phyloP scores from a whole-genome alignment of 2,329 filamentous ascomycete species.

The Arthroderma sp. region DNA sequence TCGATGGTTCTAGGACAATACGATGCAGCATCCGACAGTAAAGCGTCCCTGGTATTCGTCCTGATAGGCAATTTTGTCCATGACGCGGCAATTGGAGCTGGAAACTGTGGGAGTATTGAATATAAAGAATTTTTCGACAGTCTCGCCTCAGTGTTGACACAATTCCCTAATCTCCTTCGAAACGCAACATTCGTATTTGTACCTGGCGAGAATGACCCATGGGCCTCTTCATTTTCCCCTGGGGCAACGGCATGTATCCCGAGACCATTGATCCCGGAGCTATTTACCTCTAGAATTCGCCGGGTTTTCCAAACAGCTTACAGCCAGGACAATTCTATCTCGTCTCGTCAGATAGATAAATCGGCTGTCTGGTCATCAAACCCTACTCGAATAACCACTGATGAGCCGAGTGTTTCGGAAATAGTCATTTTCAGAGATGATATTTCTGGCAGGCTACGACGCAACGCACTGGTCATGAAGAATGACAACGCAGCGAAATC shows the following conservation, averaged over 20 bases:
- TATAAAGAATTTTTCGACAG: slow-evolving; percentile 95
- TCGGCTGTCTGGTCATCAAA: slow-evolving; percentile 83
- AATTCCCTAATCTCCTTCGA: slow-evolving; percentile 70
- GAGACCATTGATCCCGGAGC: slow-evolving; percentile 55
- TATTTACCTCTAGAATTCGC: slow-evolving; percentile 80
- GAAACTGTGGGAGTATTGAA: slow-evolving; percentile 75
- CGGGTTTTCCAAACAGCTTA: slow-evolving; percentile 61
- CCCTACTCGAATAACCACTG: slow-evolving; percentile 67
- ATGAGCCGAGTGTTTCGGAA: slow-evolving; percentile 59
- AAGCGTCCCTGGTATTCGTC: slow-evolving; percentile 66
- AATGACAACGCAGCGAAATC: neutral
- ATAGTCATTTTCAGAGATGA: slow-evolving; percentile 81
- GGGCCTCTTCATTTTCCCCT: slow-evolving; percentile 65
- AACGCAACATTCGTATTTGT: slow-evolving; percentile 81
- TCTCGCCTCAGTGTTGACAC: slow-evolving; percentile 66
- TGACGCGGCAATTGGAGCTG: slow-evolving; percentile 50
- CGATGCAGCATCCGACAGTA: slow-evolving; percentile 49
- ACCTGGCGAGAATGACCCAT: slow-evolving; percentile 94
- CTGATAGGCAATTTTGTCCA: slow-evolving; percentile 73
- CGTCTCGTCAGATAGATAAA: neutral
- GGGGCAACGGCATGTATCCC: slow-evolving; percentile 38
- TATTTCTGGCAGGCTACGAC: slow-evolving; percentile 63
- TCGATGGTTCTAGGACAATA: slow-evolving; percentile 68
- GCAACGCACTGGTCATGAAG: slow-evolving; percentile 59
- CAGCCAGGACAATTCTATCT: slow-evolving; percentile 39